phyloP scores from a whole-genome alignment of 768 basidiomycete species.

The Tephrocybe sp. region DNA sequence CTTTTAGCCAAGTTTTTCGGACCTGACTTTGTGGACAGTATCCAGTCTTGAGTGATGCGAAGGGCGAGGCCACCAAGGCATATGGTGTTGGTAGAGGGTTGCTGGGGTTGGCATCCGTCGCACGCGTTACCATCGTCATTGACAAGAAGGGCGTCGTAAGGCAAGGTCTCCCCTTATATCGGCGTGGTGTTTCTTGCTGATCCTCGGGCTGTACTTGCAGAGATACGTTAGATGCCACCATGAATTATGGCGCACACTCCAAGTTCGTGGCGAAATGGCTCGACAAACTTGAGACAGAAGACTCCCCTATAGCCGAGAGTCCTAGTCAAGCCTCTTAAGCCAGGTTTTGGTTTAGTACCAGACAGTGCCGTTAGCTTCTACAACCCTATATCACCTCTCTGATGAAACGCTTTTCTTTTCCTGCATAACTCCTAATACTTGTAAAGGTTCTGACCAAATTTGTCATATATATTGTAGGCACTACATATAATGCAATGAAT shows the following conservation, averaged over 20 bases:
- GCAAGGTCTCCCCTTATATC: conserved; percentile 24
- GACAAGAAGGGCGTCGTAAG: conserved; percentile 68
- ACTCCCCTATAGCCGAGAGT: no score
- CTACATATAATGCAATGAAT: no score
- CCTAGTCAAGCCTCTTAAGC: no score
- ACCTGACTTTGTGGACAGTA: conserved; percentile 44
- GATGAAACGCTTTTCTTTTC: no score
- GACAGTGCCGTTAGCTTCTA: no score
- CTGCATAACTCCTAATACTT: no score
- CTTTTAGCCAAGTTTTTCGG: no score
- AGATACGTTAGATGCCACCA: conserved; percentile 56
- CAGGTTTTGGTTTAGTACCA: no score
- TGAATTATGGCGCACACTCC: conserved; percentile 65
- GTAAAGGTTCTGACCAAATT: no score
- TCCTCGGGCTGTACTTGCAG: conserved; percentile 33
- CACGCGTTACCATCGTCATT: conserved; percentile 76
- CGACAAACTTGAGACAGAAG: conserved; percentile 32
- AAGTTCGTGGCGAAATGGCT: conserved; percentile 76
- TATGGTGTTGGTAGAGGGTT: conserved; percentile 70
- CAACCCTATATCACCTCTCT: no score
- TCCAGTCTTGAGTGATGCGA: conserved; percentile 73
- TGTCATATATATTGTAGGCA: no score
- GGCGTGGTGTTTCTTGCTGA: not conserved
- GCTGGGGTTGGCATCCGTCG: conserved; percentile 58
- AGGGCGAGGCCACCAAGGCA: conserved; percentile 59